Percentiles rank a stretch among this genome's conserved stretches.
Conservation (phyloP, 768 basidiomycete species). For the Holtermanniella nyarrowii region DNA sequence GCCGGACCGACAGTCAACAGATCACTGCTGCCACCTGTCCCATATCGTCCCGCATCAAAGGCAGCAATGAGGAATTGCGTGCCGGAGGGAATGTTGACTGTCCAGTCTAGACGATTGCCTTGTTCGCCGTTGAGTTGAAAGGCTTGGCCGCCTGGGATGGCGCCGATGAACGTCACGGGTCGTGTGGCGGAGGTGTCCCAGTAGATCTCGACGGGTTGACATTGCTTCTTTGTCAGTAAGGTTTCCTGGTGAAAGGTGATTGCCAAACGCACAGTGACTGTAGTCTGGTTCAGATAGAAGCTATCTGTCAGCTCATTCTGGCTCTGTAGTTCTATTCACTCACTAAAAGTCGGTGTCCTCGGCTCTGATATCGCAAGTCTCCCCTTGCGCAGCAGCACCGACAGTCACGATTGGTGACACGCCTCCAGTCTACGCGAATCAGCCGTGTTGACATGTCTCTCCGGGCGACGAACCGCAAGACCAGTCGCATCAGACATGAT, state of each 20-base stretch:
- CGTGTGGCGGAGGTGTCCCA: constrained; percentile 25
- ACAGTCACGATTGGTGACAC: constrained; percentile 24
- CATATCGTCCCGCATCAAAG: constrained; percentile 16
- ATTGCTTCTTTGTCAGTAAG: constrained; percentile 15
- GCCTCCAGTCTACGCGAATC: constrained; percentile 16
- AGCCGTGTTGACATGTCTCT: neutral
- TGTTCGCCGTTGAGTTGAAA: constrained; percentile 46
- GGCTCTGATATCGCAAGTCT: constrained; percentile 15
- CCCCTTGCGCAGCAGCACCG: neutral
- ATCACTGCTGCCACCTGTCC: constrained; percentile 55
- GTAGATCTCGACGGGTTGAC: constrained; percentile 21
- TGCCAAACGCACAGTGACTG: constrained; percentile 15
- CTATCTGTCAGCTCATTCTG: constrained; percentile 10
- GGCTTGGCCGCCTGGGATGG: constrained; percentile 55
- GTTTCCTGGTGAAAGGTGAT: neutral
- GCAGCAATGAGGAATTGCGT: constrained; percentile 43
- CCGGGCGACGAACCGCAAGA: constrained; percentile 15
- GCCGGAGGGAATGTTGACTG: constrained; percentile 50
- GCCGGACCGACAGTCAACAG: constrained; percentile 47
- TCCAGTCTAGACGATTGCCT: constrained; percentile 47
- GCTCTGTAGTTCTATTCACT: constrained; percentile 1
- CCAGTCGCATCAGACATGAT: constrained; percentile 34
- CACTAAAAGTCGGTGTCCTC: constrained; percentile 22
- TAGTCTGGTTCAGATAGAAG: constrained; percentile 29
- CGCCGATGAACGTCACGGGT: constrained; percentile 44